Base-by-base conservation (phyloP, 1,284 basidiomycete species). In the Mycosarcoma maydis region DNA sequence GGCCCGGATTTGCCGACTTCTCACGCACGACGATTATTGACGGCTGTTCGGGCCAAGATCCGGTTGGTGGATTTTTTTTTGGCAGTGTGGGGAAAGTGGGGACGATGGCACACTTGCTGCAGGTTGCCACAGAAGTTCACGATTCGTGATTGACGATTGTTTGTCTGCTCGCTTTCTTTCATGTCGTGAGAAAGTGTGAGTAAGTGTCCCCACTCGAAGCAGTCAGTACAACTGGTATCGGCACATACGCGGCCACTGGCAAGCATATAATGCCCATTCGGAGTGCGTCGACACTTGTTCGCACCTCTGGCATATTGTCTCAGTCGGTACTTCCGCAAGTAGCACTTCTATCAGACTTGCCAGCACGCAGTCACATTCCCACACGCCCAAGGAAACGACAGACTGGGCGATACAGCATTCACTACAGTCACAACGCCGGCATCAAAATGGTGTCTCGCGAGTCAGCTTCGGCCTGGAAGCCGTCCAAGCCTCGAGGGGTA, bases 401-500 rank as follows among this genome's bases (percentile, higher is more conserved):
- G 14, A 16, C 20, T 19, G 19, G 19, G 29, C 30, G n/a, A 14
- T 37, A 50, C 42, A 30, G 19, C 19, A 19, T 58, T 16, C 50
- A 45, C 3, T 47, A 45, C 37, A 64, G 54, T 57, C 49, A 49
- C 60, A 33, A 10, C 4, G 4, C 10, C 13, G 38, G 27, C 16
- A 48, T 68, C 54, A 51, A 53, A 40, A 69, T 69, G 66, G 51
- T 45, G 11, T 29, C 51, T 8, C 37, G 40, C 22, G 13, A 24
- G 5, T 49, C 59, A 26, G 51, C 50, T 8, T 36, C 42, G 34
- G 59, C 42, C 2, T 69, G 66, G 66, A 69, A 62, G 39, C 61
- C 67, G n/a, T 57, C 57, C 46, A 66, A 58, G 44, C 59, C 57
- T 19, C 47, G 69, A 22, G 64, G 69, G 7, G 54, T 30, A 7